phyloP scores from a whole-genome alignment of 2,329 filamentous ascomycete genomes.

The Karstenula rhodostoma region DNA sequence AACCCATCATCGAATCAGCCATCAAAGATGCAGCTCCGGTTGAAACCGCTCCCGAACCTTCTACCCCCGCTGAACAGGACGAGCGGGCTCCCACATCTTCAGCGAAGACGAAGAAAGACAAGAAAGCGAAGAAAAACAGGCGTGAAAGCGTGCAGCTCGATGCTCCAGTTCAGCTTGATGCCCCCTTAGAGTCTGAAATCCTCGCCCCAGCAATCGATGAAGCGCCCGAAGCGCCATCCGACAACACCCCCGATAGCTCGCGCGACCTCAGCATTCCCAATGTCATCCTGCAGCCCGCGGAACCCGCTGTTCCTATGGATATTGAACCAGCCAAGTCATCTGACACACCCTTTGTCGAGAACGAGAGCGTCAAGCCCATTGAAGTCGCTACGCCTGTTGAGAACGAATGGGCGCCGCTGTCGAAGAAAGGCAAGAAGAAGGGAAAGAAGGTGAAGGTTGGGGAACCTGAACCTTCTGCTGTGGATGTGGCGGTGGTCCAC shows the following conservation, averaged over 20 bases:
- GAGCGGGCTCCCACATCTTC: conserved; percentile 10
- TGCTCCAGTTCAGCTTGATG: conserved; percentile 21
- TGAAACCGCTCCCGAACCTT: conserved; percentile 7
- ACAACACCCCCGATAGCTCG: neutral
- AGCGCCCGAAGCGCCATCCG: neutral
- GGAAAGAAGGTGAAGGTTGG: conserved; percentile 7
- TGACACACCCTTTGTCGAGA: neutral
- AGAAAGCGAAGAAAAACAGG: conserved; percentile 37
- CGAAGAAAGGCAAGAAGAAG: conserved; percentile 36
- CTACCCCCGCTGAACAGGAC: conserved; percentile 17
- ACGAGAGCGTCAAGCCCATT: neutral
- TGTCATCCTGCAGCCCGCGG: neutral
- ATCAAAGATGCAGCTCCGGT: neutral
- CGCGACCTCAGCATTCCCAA: neutral
- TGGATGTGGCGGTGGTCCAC: no score
- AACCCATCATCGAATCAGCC: neutral
- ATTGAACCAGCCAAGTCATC: neutral
- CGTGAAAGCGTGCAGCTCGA: conserved; percentile 28
- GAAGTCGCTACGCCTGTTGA: conserved; percentile 2
- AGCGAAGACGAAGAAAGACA: conserved; percentile 23
- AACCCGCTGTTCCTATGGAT: neutral
- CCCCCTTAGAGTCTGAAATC: conserved; percentile 17
- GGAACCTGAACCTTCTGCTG: neutral
- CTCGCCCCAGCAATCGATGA: conserved; percentile 11
- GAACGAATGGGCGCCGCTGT: conserved; percentile 16